Evolutionary conservation across 116 monocot genomes (phyloP), one percentile per base, ranked within the genome.

Genomic region (Papilionanthe hybrid): DNA sequence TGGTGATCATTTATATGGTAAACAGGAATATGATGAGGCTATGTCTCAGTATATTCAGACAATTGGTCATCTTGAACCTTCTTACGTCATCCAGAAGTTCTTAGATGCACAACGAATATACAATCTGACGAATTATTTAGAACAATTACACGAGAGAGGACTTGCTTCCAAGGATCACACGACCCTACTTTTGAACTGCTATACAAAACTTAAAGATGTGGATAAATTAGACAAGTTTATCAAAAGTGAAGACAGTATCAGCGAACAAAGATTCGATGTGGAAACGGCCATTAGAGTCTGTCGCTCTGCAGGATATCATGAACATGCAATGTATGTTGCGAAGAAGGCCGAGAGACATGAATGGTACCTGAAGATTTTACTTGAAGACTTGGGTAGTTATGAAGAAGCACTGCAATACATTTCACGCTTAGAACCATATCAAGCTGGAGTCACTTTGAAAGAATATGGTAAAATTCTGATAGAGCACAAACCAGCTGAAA

Each of bases 41-140:
- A 98, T 98, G 97, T 76, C 91, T 42, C 97, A 98, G 78, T 98
- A 98, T 79, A 98, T 98, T 43, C 83, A 89, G 41, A 98, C 97
- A 7, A 94, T 98, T 78, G 94, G 97, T 49, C 86, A 94, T 86
- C 92, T 98, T 65, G 97, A 98, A 76, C 97, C 97, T 49, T 98
- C 97, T 72, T 98, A 98, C 86, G 97, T 98, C 49, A 98, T 98
- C 78, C 97, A 98, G 76, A 98, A 98, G 82, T 98, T 98, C 81
- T 87, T 98, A 79, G 97, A 98, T 90, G 93, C 97, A 72, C 94
- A 98, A 67, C 82, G 92, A 10, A 98, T 98, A 66, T 80, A 98
- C 83, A 94, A 98, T 74, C 88, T 98, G 12, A 98, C 97, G 5
- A 98, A 94, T 83, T 98, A 98, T 81, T 72, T 98, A 55, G 94